Evolutionary conservation across 2,329 filamentous ascomycete genomes (phyloP), one percentile per base, ranked within the genome.

Genomic region (Phyllosticta citrichinensis): DNA sequence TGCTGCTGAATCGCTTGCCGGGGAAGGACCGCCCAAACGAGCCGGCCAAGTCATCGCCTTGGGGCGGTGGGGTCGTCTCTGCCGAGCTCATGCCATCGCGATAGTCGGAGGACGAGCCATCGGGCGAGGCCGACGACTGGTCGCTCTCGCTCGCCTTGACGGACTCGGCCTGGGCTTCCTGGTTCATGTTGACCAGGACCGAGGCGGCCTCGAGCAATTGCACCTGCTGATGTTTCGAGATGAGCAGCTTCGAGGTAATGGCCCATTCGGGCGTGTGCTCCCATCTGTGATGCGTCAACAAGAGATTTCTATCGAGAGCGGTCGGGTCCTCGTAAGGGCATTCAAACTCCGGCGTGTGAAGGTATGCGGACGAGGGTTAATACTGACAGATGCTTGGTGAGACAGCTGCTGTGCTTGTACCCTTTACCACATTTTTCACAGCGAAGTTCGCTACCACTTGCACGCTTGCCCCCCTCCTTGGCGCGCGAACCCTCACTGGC

Each of bases 371-470:
- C 72, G 47, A 52, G 67, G 72, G 53, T 47, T 71, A 80, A 80
- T 82, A 96, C 94, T 85, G 87, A 97, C 94, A 97, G 88, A 87
- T 99, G 94, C 85, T 97, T 99, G 75, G 90, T 95, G 82, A 99
- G 86, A 86, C 94, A 99, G 81, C 94, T 97, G 86, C 92, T 96
- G 83, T 99, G 94, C 86, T 99, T 99, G 85, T 99, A 99, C 79
- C 91, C 91, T 83, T 99, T 99, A 77, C 93, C 93, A 81, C 94
- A 99, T 78, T 92, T 93, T 74, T 96, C 91, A 80, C 94, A 99
- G 77, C 89, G 91, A 73, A 99, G 85, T 75, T 97, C 93, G 71
- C 87, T 85, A 71, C 86, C 84, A 78, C 85, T 88, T 75, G 84
- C 83, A 78, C 91, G 92, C 79, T 85, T 87, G 67, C 83, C 82